phyloP scores from a whole-genome alignment of 108 stramenopile genomes.

The Discostella stelligeroides region DNA sequence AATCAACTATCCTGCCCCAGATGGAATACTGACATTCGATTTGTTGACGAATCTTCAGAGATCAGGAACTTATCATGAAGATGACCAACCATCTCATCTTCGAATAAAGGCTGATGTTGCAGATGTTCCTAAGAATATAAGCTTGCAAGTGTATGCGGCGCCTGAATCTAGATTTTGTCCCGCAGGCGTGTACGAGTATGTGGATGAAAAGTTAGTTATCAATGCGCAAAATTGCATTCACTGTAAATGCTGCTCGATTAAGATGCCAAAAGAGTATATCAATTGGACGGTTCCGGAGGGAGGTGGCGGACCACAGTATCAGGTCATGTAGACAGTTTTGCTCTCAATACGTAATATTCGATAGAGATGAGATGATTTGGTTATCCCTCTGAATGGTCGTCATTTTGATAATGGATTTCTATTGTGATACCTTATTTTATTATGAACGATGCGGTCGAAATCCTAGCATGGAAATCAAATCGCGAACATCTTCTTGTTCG shows the following conservation, averaged over 20 bases:
- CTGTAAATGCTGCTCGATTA: conserved; percentile 99
- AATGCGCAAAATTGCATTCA: conserved; percentile 99
- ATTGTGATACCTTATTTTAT: not conserved
- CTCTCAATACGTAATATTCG: not conserved
- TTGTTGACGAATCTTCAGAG: conserved; percentile 95
- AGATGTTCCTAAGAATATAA: conserved; percentile 69
- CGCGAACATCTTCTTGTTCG: conserved; percentile 7
- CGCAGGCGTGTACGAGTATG: conserved; percentile 67
- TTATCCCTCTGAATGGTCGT: too few species aligned
- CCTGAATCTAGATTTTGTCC: conserved; percentile 99
- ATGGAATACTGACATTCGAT: conserved; percentile 96
- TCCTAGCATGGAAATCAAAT: conserved; percentile 7
- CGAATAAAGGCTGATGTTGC: conserved; percentile 81
- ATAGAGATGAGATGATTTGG: too few species aligned
- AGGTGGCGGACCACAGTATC: conserved; percentile 98
- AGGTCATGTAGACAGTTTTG: conserved; percentile 26
- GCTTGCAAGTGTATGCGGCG: conserved; percentile 87
- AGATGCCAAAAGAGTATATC: conserved; percentile 98
- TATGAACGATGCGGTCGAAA: conserved; percentile 11
- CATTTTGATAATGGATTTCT: too few species aligned
- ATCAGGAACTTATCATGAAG: conserved; percentile 95
- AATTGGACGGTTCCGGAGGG: conserved; percentile 99
- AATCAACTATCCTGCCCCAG: conserved; percentile 93
- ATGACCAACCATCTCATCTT: conserved; percentile 98
- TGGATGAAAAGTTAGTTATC: conserved; percentile 89